Evolutionary conservation across 2,329 filamentous ascomycete species (phyloP).

Genomic region (Phoma herbarum): DNA sequence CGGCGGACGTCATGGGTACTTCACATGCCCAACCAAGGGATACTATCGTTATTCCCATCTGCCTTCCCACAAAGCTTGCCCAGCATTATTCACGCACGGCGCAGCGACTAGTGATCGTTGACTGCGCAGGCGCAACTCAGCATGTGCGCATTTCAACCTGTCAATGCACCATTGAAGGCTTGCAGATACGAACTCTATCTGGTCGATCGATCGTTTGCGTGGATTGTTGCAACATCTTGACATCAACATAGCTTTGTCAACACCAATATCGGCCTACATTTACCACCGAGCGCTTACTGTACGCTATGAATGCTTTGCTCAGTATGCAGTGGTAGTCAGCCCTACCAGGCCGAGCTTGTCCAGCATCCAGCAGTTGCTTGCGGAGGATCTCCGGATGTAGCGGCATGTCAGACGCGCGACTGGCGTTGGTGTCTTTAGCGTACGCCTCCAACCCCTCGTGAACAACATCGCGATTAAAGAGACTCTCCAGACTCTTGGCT

Average conservation of each 20-base stretch:
- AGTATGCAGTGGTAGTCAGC: conserved; percentile 11
- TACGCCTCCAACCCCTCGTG: conserved; percentile 6
- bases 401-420: conserved; percentile 5
- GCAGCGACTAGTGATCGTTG: conserved; percentile 6
- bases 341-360: conserved; percentile 1
- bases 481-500: not conserved
- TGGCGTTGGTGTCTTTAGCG: conserved; percentile 8
- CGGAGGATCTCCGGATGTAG: conserved; percentile 9
- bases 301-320: conserved; percentile 1
- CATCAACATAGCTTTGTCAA: not conserved
- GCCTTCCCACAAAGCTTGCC: not conserved
- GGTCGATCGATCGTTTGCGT: not conserved
- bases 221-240: conserved; percentile 2
- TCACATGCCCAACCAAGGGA: not conserved
- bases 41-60: not conserved
- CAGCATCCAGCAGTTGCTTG: conserved; percentile 4
- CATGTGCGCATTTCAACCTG: not conserved
- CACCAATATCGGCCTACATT: conserved; percentile 4
- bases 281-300: conserved; percentile 11
- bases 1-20: not conserved
- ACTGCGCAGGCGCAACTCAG: not conserved
- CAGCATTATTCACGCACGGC: conserved; percentile 1
- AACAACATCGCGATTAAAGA: conserved; percentile 6
- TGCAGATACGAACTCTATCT: conserved; percentile 2
- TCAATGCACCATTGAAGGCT: conserved; percentile 1